Conservation (phyloP, 129 eudicot genomes). For the Artemisia annua region DNA sequence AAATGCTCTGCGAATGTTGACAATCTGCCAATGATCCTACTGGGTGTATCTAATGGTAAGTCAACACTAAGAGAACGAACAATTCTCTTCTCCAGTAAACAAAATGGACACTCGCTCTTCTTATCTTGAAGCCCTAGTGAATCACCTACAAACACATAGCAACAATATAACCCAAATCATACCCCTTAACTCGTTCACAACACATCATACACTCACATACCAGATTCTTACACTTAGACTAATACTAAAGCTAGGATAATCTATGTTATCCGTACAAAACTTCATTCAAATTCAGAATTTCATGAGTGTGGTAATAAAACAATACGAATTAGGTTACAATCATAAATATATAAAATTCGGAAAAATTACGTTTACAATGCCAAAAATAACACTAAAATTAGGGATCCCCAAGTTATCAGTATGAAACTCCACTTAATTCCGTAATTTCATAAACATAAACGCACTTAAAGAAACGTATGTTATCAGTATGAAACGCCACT, state of each 20-base stretch:
- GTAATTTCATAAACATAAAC: neutral
- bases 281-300: too few species aligned
- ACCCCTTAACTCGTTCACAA: too few species aligned
- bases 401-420: neutral
- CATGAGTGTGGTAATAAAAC: too few species aligned
- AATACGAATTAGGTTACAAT: too few species aligned
- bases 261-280: too few species aligned
- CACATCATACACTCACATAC: too few species aligned
- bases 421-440: neutral
- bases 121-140: conserved; percentile 49
- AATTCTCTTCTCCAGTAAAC: conserved; percentile 82
- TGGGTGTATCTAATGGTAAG: conserved; percentile 60
- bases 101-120: conserved; percentile 88
- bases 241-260: too few species aligned
- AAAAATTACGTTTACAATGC: neutral
- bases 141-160: conserved; percentile 51
- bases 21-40: conserved; percentile 61
- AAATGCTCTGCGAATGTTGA: conserved; percentile 73
- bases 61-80: conserved; percentile 63
- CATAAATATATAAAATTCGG: too few species aligned
- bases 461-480: neutral
- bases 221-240: too few species aligned
- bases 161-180: neutral
- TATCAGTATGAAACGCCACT: neutral
- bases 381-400: neutral